Percentiles rank a stretch among this genome's conserved stretches.
Evolutionary conservation across 495 filamentous ascomycete species (phyloP).

Genomic region (Trichocladium uniseriatum): DNA sequence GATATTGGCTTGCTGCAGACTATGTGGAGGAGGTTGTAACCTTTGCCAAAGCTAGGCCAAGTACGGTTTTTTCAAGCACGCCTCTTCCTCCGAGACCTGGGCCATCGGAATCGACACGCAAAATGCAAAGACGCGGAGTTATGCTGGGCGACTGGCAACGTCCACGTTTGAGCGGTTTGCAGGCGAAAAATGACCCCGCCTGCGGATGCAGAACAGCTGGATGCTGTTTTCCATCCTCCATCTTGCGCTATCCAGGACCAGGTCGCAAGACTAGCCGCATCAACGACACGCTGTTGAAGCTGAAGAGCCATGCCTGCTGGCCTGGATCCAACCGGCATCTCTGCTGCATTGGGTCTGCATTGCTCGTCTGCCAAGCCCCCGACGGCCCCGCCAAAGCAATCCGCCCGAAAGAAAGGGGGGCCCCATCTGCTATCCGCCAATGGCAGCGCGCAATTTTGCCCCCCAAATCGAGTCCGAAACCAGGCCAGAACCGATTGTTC

Average conservation of each 20-base stretch:
- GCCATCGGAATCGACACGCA: too few relatives aligned
- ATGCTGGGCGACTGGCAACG: too few relatives aligned
- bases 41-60: not conserved
- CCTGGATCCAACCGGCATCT: not conserved
- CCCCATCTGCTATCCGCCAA: constrained; percentile 10
- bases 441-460: constrained; percentile 1
- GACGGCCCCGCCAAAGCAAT: constrained; percentile 7
- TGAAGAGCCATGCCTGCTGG: not conserved
- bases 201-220: too few relatives aligned
- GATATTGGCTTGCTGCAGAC: constrained; percentile 8
- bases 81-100: too few relatives aligned
- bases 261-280: too few relatives aligned
- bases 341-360: not conserved
- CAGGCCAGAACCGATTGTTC: constrained; percentile 18
- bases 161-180: too few relatives aligned
- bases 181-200: too few relatives aligned
- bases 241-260: too few relatives aligned
- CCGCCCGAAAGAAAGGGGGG: constrained; percentile 1
- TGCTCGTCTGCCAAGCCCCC: constrained; percentile 4
- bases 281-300: too few relatives aligned
- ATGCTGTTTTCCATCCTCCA: too few relatives aligned
- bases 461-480: constrained; percentile 25
- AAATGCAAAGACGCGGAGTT: too few relatives aligned
- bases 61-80: too few relatives aligned
- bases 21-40: constrained; percentile 3